These are phyloP conservation scores for Cercophora newfieldiana DNA, from an alignment of 495 filamentous ascomycete species.

Conservation along the genomic window DNA sequence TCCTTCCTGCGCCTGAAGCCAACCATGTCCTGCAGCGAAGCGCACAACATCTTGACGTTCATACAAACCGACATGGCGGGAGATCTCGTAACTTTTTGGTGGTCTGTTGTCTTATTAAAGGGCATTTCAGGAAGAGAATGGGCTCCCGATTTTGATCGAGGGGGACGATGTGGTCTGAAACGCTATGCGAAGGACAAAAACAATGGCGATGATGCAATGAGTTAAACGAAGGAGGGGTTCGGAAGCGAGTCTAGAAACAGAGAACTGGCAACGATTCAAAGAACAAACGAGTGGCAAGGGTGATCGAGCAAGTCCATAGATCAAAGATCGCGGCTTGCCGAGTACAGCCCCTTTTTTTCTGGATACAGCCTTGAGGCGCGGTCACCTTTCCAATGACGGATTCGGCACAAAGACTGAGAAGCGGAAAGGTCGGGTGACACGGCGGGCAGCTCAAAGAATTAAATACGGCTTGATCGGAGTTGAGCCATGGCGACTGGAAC, in stretches of 20 bases:
- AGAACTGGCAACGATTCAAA: slow-evolving; percentile 12
- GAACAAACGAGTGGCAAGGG: slow-evolving; percentile 33
- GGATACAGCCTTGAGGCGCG: slow-evolving; percentile 2
- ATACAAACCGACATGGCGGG: slow-evolving; percentile 22
- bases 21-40: slow-evolving; percentile 26
- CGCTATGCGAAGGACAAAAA: not conserved
- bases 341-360: slow-evolving; percentile 19
- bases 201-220: not conserved
- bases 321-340: slow-evolving; percentile 9
- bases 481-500: slow-evolving; percentile 23
- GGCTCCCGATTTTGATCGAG: not conserved
- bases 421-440: no score
- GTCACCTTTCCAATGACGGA: slow-evolving; percentile 12
- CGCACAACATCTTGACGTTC: slow-evolving; percentile 29
- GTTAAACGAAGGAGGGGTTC: slow-evolving; percentile 6
- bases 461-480: slow-evolving; percentile 22
- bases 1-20: slow-evolving; percentile 23
- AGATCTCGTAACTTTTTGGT: not conserved
- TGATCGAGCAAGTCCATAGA: slow-evolving; percentile 19
- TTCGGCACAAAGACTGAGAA: slow-evolving; percentile 12
- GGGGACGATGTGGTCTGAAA: not conserved
- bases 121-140: not conserved
- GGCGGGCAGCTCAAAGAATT: slow-evolving; percentile 21
- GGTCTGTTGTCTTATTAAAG: not conserved
- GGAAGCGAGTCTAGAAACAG: slow-evolving; percentile 18